These are phyloP conservation scores for Elsinoe arachidis DNA, from an alignment of 2,329 filamentous ascomycete genomes.

Conservation along the genomic window DNA sequence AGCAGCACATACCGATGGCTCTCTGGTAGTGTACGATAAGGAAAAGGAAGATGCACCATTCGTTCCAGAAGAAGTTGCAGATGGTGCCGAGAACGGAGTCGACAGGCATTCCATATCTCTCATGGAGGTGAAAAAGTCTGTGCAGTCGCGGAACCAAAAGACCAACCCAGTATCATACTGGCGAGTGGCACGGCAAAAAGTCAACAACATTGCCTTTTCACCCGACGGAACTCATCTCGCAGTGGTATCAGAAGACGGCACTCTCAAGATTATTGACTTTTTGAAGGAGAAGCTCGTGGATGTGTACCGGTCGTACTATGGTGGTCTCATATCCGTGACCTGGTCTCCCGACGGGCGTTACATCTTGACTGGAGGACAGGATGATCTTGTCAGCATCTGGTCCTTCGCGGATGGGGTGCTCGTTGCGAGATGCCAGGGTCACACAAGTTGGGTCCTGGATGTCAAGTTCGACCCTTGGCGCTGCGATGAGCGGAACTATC, in stretches of 20 bases:
- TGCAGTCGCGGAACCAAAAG: conserved; percentile 89
- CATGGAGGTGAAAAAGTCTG: conserved; percentile 77
- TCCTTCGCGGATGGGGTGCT: conserved; percentile 73
- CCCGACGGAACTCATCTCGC: conserved; percentile 81
- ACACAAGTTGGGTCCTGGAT: conserved; percentile 89
- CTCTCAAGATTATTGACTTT: conserved; percentile 83
- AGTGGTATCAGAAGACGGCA: conserved; percentile 84
- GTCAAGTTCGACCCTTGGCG: conserved; percentile 96
- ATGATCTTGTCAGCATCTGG: conserved; percentile 96
- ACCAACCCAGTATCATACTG: conserved; percentile 84
- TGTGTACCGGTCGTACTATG: conserved; percentile 85
- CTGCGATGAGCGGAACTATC: conserved; percentile 89
- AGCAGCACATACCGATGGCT: conserved; percentile 84
- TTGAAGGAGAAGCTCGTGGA: conserved; percentile 81
- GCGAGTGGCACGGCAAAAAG: conserved; percentile 84
- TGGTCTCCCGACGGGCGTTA: conserved; percentile 98
- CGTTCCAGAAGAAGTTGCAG: conserved; percentile 52
- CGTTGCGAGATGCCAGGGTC: conserved; percentile 86
- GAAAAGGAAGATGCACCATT: conserved; percentile 86
- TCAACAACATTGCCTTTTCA: conserved; percentile 87
- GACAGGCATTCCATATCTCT: conserved; percentile 27
- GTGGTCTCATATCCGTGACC: conserved; percentile 83
- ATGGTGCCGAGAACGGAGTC: conserved; percentile 23
- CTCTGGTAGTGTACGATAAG: conserved; percentile 90
- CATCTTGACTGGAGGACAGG: conserved; percentile 87